These are phyloP conservation scores for Exophiala sp. DNA, from an alignment of 2,329 filamentous ascomycete genomes.

Conservation along the genomic window DNA sequence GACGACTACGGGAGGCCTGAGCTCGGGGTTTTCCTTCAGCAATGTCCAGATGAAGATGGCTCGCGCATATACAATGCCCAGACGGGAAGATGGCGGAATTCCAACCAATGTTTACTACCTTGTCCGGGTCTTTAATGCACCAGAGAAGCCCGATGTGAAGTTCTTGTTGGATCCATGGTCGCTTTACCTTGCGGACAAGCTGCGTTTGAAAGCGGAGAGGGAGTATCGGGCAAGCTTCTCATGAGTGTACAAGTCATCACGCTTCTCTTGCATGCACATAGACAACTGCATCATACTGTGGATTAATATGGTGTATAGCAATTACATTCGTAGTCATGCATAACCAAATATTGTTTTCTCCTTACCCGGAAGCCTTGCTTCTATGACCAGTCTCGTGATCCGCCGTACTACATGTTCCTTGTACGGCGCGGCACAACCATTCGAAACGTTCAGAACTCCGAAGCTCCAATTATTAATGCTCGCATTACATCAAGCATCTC, in stretches of 20 bases:
- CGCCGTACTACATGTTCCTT: neutral
- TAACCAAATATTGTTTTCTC: neutral
- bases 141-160: neutral
- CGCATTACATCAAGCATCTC: slow-evolving; percentile 9
- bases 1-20: slow-evolving; percentile 1
- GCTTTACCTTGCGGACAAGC: slow-evolving; percentile 1
- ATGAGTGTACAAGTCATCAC: too few species aligned
- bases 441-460: neutral
- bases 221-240: slow-evolving; percentile 1
- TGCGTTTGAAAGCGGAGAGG: slow-evolving; percentile 2
- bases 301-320: neutral
- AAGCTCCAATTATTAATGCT: slow-evolving; percentile 1
- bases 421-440: neutral
- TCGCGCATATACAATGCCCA: slow-evolving; percentile 4
- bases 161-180: slow-evolving; percentile 8
- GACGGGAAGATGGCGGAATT: neutral
- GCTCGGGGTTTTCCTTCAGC: slow-evolving; percentile 3
- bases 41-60: slow-evolving; percentile 11
- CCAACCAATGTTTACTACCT: slow-evolving; percentile 6
- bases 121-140: slow-evolving; percentile 3
- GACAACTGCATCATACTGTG: too few species aligned
- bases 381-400: neutral
- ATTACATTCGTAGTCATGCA: neutral
- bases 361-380: neutral
- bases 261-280: too few species aligned